A percentile compares a stretch with the other conserved stretches of the same genome.
Conservation (phyloP, 305 asterid genomes). For the Ilex paraguariensis region DNA sequence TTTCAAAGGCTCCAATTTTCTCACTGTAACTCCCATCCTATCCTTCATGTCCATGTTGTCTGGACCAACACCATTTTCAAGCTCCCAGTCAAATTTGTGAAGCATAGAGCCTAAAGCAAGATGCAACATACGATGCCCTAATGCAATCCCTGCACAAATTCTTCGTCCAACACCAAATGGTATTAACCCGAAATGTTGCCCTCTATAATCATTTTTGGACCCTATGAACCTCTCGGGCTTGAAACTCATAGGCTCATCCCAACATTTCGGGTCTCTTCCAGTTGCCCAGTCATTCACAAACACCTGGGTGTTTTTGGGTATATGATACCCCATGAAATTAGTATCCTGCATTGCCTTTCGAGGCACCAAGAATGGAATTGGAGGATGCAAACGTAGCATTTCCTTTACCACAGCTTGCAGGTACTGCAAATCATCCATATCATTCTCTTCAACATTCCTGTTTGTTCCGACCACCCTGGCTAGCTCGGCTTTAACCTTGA, state of each 20-base stretch:
- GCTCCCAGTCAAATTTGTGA: slow-evolving; percentile 38
- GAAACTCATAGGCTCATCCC: slow-evolving; percentile 32
- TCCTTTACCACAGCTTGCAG: no score
- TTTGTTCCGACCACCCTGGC: no score
- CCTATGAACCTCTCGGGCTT: slow-evolving; percentile 38
- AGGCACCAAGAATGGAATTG: slow-evolving; percentile 12
- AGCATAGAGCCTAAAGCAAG: slow-evolving; percentile 28
- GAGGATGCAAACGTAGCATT: no score
- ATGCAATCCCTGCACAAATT: slow-evolving; percentile 39
- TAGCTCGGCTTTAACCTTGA: no score
- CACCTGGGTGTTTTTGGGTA: slow-evolving; percentile 7
- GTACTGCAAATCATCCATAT: no score
- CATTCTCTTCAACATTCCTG: no score
- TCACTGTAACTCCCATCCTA: no score
- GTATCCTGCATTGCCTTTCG: slow-evolving; percentile 30
- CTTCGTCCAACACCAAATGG: slow-evolving; percentile 46
- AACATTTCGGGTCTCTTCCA: slow-evolving; percentile 31
- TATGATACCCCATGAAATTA: slow-evolving; percentile 32
- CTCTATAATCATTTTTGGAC: slow-evolving; percentile 26
- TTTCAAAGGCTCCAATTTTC: no score
- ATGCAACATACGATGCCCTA: slow-evolving; percentile 43
- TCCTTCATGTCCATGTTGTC: no score
- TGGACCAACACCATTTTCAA: slow-evolving; percentile 7
- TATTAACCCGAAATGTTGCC: slow-evolving; percentile 33
- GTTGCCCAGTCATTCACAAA: background rate